These are phyloP conservation scores for Fusarium armeniacum DNA, from an alignment of 2,329 filamentous ascomycete genomes.

Conservation along the genomic window DNA sequence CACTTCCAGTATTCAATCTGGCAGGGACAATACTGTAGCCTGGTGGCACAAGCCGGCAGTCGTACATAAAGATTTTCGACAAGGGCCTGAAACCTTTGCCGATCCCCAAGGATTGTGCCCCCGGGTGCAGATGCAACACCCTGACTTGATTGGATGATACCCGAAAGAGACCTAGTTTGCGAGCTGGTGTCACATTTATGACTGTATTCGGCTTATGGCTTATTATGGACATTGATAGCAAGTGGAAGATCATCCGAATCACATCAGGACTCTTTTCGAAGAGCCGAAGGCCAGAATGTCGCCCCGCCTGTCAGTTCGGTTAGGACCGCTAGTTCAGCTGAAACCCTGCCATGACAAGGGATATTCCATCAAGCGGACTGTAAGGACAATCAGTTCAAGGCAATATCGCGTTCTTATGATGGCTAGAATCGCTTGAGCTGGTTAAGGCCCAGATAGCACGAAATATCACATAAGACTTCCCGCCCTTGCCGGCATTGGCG, in stretches of 20 bases:
- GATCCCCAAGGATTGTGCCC: conserved; percentile 10
- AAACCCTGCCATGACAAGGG: conserved; percentile 30
- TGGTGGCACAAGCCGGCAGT: conserved; percentile 24
- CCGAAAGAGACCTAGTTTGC: conserved; percentile 34
- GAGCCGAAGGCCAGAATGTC: conserved; percentile 28
- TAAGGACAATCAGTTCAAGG: neutral
- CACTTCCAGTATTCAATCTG: conserved; percentile 1
- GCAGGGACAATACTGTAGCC: conserved; percentile 1
- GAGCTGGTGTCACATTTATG: conserved; percentile 23
- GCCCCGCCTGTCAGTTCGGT: conserved; percentile 45
- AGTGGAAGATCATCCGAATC: conserved; percentile 32
- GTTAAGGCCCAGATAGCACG: neutral
- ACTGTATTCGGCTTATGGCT: conserved; percentile 18
- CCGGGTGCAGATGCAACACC: neutral
- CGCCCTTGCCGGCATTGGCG: too few species aligned
- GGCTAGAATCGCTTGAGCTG: conserved; percentile 14
- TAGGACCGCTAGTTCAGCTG: conserved; percentile 41
- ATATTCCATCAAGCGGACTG: conserved; percentile 15
- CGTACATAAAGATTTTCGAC: conserved; percentile 19
- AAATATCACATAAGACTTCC: neutral
- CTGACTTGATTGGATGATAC: conserved; percentile 7
- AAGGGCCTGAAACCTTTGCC: conserved; percentile 23
- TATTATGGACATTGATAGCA: conserved; percentile 15
- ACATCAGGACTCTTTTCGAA: conserved; percentile 17
- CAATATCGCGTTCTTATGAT: conserved; percentile 15